These are phyloP conservation scores for Plasmodium knowlesi DNA, from an alignment of 169 alveolate genomes.

Conservation along the genomic window DNA sequence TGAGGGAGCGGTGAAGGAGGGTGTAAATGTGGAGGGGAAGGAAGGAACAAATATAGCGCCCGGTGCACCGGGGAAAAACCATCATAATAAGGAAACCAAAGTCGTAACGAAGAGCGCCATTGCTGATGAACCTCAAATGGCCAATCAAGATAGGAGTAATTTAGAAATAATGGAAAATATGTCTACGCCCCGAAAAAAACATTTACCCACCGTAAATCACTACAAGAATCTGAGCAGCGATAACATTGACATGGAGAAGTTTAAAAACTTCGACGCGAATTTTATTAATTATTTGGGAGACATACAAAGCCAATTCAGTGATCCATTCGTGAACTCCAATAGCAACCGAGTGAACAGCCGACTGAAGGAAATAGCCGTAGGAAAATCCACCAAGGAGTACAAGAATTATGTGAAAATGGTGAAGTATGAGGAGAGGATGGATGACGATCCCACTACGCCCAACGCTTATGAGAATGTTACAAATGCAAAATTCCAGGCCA, in stretches of 20 bases:
- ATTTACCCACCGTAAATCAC: background rate
- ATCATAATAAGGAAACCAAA: background rate
- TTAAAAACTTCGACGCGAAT: conserved; percentile 74
- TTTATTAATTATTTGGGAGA: conserved; percentile 64
- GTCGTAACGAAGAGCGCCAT: background rate
- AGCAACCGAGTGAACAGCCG: conserved; percentile 78
- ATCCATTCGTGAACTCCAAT: conserved; percentile 5
- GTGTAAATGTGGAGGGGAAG: background rate
- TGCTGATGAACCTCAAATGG: background rate
- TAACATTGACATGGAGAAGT: conserved; percentile 67
- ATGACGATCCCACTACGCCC: conserved; percentile 86
- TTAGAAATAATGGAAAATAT: background rate
- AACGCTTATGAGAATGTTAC: conserved; percentile 81
- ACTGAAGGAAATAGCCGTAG: conserved; percentile 85
- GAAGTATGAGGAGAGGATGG: conserved; percentile 80
- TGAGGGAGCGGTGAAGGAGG: too few relatives aligned
- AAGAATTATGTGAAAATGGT: conserved; percentile 83
- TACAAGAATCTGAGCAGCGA: conserved; percentile 23
- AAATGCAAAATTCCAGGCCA: conserved; percentile 82
- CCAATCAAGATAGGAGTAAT: background rate
- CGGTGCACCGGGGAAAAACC: background rate
- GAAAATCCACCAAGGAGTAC: conserved; percentile 85
- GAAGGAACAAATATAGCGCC: background rate
- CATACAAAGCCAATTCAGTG: conserved; percentile 58
- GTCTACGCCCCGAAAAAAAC: background rate